Conservation (phyloP, 176 grass and related monocot genomes). For the Saccharum spontaneum region DNA sequence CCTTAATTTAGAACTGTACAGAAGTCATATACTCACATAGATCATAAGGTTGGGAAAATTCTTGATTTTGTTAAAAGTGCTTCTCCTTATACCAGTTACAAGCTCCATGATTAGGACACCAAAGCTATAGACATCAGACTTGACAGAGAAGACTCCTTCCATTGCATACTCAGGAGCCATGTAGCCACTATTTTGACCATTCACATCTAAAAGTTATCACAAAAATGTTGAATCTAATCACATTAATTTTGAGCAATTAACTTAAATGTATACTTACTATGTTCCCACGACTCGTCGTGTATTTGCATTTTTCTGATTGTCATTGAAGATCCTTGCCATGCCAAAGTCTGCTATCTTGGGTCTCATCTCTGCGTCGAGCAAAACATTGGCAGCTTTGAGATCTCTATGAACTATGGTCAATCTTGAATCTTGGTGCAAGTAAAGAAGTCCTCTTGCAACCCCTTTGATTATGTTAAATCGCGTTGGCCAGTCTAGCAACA, state of each 20-base stretch:
- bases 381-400: conserved; percentile 35
- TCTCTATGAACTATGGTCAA: conserved; percentile 43
- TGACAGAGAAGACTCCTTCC: conserved; percentile 38
- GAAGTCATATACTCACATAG: conserved; percentile 31
- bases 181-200: conserved; percentile 26
- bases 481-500: neutral
- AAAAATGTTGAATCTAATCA: no score
- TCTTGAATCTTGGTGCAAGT: conserved; percentile 43
- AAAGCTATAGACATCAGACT: conserved; percentile 46
- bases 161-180: conserved; percentile 34
- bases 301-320: conserved; percentile 34
- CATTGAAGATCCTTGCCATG: conserved; percentile 40
- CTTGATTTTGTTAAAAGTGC: neutral
- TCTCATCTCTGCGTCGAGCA: conserved; percentile 44
- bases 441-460: conserved; percentile 37
- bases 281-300: conserved; percentile 43
- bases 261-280: conserved; percentile 52
- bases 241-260: no score
- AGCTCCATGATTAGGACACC: conserved; percentile 43
- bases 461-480: conserved; percentile 28
- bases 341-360: conserved; percentile 52
- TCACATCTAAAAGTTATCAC: no score
- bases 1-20: no score
- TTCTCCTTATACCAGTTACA: conserved; percentile 37
- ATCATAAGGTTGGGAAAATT: conserved; percentile 38